Base-by-base conservation (phyloP, 305 asterid genomes). In the Andrographis paniculata region DNA sequence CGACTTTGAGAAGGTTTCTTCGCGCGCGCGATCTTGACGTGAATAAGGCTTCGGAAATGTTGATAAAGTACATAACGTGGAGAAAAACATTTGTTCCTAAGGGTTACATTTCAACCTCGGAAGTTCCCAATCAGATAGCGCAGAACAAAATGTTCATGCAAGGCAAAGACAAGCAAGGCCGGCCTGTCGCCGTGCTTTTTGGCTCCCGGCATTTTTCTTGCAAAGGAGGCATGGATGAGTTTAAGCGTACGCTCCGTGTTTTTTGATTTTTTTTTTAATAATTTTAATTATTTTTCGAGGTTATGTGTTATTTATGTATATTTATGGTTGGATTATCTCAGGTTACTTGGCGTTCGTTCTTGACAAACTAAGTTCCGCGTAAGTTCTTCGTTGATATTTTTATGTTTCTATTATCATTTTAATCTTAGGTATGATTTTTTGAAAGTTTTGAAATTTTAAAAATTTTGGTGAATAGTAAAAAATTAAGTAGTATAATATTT, bases 191-290 rank as follows among this genome's bases (percentile, higher is more conserved):
- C 0, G 61, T 78, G 20, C 33, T 65, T 10, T 47, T 69, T 39
- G 78, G 78, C 9, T 59, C 55, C 8, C 66, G 61, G 57, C 80
- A 78, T 51, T 69, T 58, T 28, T 48, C 45, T 5, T 60, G 54
- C 72, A 67, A 72, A 41, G 80, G 73, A 31, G 84, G 75, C 31
- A 76, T 76, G 17, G 79, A 70, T 2, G 84, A 79, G 61, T 70
- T 75, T 62, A 75, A 69, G 41, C 78, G 84, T 79, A 50, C n/a
- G 76, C 23, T n/a, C 0, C 30, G 30, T 3, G n/a, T 14, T 3
- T 19, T 12, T 13, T 13, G 2, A 13, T 23, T 47, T 6, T 4
- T 24, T 28, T 15, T 48, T 17, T 48, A 1, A 1, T 7, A 2
- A 6, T 40, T 16, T 16, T 4, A 2, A 12, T 10, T 1, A 18